Base-by-base conservation (phyloP, 306 rosid species). In the Sindora glabra region DNA sequence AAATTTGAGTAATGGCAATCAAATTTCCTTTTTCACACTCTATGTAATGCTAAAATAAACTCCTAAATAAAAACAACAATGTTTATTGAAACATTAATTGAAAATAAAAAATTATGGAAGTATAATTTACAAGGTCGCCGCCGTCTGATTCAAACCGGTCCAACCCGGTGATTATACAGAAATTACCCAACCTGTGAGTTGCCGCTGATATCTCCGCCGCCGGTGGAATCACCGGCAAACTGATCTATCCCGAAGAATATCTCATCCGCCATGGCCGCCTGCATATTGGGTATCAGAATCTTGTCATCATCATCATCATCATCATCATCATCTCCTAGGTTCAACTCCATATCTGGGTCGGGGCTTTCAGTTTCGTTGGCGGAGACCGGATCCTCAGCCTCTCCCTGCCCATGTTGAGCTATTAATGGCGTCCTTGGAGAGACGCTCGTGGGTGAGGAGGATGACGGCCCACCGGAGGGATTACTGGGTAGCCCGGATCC, bases 201-300 rank as follows among this genome's bases (percentile, higher is more conserved):
- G 33, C 37, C 22, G 2, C 18, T n/a, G 46, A 2, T 10, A 41
- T 22, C 21, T 12, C 3, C 40, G 12, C 11, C 11, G 12, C n/a
- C 13, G 40, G 8, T 2, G 34, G 5, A 29, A n/a, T 39, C 48
- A 14, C 45, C 23, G 3, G 54, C 76, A 11, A 80, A 6, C 24
- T 62, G 56, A 26, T 59, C 50, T 14, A 42, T 10, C 5, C 79
- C 76, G 27, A 64, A 9, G 56, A 77, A 78, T 32, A 79, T 72
- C 8, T 77, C 74, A 2, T 81, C 81, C 11, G 64, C 49, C 70
- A 75, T 21, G 14, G 56, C 67, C n/a, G 47, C 38, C n/a, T n/a
- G n/a, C 51, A 70, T 44, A 46, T 79, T 80, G 0, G 87, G 83
- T 15, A 87, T 68, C 59, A 77, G 33, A 70, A 77, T 26, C 7